Evolutionary conservation across 1,284 basidiomycete genomes (phyloP).

Genomic region (Ustilago cynodontis): DNA sequence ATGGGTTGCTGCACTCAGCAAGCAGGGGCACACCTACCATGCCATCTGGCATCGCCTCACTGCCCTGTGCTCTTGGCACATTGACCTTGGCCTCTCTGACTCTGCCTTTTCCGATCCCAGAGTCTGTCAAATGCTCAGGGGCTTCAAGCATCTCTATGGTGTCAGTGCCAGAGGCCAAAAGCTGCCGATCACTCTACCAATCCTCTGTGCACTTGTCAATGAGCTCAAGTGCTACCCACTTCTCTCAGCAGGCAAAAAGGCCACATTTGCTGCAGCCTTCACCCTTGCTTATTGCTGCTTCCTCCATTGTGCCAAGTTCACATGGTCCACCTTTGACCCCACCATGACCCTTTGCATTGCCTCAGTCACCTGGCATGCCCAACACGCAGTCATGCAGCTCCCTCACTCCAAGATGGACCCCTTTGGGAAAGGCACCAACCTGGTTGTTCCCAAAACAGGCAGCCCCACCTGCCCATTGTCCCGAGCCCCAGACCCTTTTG

Average conservation of each 20-base stretch:
- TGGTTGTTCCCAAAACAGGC: not conserved
- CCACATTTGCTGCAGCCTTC: not conserved
- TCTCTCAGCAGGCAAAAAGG: not conserved
- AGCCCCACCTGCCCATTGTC: not conserved
- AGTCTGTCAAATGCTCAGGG: not conserved
- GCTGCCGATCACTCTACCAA: not conserved
- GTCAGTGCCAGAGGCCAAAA: not conserved
- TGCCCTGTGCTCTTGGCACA: not conserved
- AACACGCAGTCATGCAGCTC: not conserved
- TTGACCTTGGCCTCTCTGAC: not conserved
- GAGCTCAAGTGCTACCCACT: not conserved
- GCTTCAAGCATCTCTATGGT: not conserved
- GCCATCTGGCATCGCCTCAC: not conserved
- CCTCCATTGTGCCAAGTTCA: slow-evolving; percentile 3
- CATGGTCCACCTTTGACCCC: not conserved
- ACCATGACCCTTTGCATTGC: not conserved
- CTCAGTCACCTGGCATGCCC: not conserved
- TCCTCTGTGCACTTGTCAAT: not conserved
- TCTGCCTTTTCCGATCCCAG: not conserved
- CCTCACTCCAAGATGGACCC: not conserved
- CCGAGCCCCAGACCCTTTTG: too few relatives aligned
- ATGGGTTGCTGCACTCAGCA: not conserved
- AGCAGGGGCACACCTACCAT: not conserved
- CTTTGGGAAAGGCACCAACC: not conserved
- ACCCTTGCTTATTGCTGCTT: not conserved